These are phyloP conservation scores for Gomphus bonarii DNA, from an alignment of 1,284 basidiomycete genomes.

Conservation along the genomic window DNA sequence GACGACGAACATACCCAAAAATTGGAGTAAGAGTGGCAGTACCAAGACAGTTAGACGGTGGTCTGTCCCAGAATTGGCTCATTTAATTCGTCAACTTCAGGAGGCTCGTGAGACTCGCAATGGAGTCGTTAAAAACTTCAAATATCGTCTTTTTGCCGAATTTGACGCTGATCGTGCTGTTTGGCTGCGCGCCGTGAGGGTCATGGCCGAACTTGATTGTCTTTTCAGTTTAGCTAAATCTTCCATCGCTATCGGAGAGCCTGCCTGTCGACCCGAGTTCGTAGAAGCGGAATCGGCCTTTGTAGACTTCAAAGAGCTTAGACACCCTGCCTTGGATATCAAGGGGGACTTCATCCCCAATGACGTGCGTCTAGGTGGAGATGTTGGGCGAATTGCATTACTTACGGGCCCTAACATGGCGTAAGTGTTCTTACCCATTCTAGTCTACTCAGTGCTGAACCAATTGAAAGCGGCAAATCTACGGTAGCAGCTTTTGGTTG, in stretches of 20 bases:
- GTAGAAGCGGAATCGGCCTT: conserved; percentile 72
- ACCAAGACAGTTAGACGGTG: conserved; percentile 76
- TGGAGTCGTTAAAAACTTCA: conserved; percentile 74
- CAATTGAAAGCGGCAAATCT: conserved; percentile 61
- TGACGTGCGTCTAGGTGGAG: conserved; percentile 78
- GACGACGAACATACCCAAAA: conserved; percentile 59
- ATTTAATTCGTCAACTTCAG: conserved; percentile 71
- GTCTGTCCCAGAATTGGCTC: conserved; percentile 61
- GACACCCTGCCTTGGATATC: conserved; percentile 77
- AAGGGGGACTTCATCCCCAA: conserved; percentile 87
- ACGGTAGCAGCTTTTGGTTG: conserved; percentile 35
- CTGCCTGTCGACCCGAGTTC: conserved; percentile 84
- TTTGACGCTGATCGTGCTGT: conserved; percentile 78
- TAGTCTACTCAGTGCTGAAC: not conserved
- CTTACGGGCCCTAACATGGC: conserved; percentile 96
- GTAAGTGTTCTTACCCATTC: conserved; percentile 31
- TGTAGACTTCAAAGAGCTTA: conserved; percentile 68
- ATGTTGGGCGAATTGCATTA: conserved; percentile 71
- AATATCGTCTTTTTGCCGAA: conserved; percentile 67
- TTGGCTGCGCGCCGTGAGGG: conserved; percentile 71
- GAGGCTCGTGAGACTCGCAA: conserved; percentile 85
- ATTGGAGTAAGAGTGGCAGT: conserved; percentile 76
- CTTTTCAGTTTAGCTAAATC: conserved; percentile 88
- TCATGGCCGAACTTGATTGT: conserved; percentile 87
- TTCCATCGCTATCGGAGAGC: conserved; percentile 84